Evolutionary conservation across 306 rosid species (phyloP).

Genomic region (Castanopsis chinensis): DNA sequence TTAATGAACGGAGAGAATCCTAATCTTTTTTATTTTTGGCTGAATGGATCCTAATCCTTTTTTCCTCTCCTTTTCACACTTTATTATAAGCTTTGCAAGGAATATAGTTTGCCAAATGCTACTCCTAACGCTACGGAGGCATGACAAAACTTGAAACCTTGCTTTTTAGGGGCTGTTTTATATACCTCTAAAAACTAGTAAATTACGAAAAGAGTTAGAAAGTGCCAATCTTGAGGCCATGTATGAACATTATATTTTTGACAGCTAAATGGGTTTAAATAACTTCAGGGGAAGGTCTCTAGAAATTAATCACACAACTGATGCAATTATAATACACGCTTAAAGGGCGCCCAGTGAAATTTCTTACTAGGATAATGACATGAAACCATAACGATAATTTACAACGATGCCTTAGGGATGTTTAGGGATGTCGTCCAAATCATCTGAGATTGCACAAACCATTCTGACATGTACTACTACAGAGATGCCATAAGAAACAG

Average conservation of each 20-base stretch:
- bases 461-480: conserved; percentile 24
- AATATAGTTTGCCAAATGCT: too few relatives aligned
- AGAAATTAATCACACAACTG: not conserved
- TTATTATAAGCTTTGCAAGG: too few relatives aligned
- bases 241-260: not conserved
- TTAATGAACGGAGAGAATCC: too few relatives aligned
- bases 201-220: too few relatives aligned
- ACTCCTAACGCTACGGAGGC: too few relatives aligned
- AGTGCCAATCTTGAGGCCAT: not conserved
- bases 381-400: conserved; percentile 25
- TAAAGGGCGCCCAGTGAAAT: not conserved
- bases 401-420: conserved; percentile 34
- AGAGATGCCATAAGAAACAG: conserved; percentile 33
- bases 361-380: not conserved
- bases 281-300: not conserved
- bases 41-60: too few relatives aligned
- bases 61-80: too few relatives aligned
- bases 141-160: too few relatives aligned
- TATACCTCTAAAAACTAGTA: too few relatives aligned
- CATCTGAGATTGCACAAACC: conserved; percentile 38
- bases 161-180: too few relatives aligned
- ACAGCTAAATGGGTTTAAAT: not conserved
- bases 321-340: not conserved
- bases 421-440: conserved; percentile 24
- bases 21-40: too few relatives aligned